Evolutionary conservation across 1,284 basidiomycete species (phyloP).

Genomic region (Ganoderma lucidum): DNA sequence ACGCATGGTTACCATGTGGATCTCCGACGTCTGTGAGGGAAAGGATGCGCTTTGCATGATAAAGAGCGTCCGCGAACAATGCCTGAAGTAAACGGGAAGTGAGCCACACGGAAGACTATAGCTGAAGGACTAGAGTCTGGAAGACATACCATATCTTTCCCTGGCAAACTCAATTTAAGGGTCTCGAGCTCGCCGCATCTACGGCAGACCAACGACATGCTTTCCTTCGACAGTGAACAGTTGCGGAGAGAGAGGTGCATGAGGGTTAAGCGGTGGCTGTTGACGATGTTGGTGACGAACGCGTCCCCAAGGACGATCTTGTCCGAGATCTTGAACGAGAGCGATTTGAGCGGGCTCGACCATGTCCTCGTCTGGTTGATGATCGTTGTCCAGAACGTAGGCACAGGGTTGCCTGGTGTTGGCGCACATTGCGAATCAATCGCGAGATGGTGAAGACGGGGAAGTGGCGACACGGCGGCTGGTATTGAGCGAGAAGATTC

Average conservation of each 20-base stretch:
- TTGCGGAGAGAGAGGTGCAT: constrained; percentile 56
- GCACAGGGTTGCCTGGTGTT: constrained; percentile 38
- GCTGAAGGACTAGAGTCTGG: background rate
- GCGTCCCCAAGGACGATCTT: constrained; percentile 46
- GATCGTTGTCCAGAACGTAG: constrained; percentile 46
- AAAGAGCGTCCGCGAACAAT: constrained; percentile 44
- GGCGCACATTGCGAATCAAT: constrained; percentile 55
- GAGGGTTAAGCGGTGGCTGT: constrained; percentile 53
- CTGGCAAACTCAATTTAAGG: constrained; percentile 57
- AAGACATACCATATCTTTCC: constrained; percentile 57
- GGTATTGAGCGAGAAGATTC: constrained; percentile 46
- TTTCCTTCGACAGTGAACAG: constrained; percentile 49
- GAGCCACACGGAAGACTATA: constrained; percentile 6
- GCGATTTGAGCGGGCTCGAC: constrained; percentile 51
- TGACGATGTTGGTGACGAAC: constrained; percentile 54
- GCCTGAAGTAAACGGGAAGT: constrained; percentile 28
- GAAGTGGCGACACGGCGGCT: constrained; percentile 47
- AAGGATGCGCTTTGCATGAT: constrained; percentile 49
- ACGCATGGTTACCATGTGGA: constrained; percentile 52
- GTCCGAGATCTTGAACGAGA: constrained; percentile 59
- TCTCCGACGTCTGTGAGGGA: constrained; percentile 58
- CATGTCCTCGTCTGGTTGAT: constrained; percentile 47
- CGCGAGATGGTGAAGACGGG: constrained; percentile 58
- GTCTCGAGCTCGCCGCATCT: constrained; percentile 56
- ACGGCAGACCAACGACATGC: constrained; percentile 51